These are phyloP conservation scores for Tylopilus sp. DNA, from an alignment of 1,284 basidiomycete genomes.

Conservation along the genomic window DNA sequence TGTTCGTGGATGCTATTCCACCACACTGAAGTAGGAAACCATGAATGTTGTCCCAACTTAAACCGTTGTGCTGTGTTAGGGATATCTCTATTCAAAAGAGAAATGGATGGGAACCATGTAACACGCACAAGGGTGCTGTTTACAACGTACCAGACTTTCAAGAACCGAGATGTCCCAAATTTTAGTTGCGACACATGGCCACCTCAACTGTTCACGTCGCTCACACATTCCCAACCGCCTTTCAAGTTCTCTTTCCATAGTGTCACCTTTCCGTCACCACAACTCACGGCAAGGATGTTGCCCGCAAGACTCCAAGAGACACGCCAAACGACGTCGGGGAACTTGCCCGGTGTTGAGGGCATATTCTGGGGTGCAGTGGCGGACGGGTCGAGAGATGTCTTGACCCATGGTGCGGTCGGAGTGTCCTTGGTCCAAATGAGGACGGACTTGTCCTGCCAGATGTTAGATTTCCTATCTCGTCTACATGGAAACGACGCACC, in stretches of 20 bases:
- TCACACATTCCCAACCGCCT: constrained; percentile 94
- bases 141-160: too few species aligned
- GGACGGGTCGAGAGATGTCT: constrained; percentile 81
- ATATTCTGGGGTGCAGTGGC: constrained; percentile 37
- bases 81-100: too few species aligned
- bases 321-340: constrained; percentile 96
- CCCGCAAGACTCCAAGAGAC: constrained; percentile 97
- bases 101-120: too few species aligned
- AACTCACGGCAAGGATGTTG: constrained; percentile 95
- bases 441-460: constrained; percentile 87
- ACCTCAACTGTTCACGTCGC: constrained; percentile 79
- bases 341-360: constrained; percentile 59
- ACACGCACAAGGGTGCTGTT: too few species aligned
- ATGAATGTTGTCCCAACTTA: too few species aligned
- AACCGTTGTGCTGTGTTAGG: too few species aligned
- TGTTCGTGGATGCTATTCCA: too few species aligned
- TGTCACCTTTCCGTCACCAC: constrained; percentile 96
- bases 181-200: too few species aligned
- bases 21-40: too few species aligned
- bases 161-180: too few species aligned
- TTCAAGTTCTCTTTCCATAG: constrained; percentile 98
- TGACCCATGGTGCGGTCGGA: constrained; percentile 79
- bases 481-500: constrained; percentile 46
- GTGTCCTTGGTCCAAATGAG: constrained; percentile 92
- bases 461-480: too few species aligned